Conservation (phyloP, 371 early-diverging fungal genomes). For the Mortierella sp. region DNA sequence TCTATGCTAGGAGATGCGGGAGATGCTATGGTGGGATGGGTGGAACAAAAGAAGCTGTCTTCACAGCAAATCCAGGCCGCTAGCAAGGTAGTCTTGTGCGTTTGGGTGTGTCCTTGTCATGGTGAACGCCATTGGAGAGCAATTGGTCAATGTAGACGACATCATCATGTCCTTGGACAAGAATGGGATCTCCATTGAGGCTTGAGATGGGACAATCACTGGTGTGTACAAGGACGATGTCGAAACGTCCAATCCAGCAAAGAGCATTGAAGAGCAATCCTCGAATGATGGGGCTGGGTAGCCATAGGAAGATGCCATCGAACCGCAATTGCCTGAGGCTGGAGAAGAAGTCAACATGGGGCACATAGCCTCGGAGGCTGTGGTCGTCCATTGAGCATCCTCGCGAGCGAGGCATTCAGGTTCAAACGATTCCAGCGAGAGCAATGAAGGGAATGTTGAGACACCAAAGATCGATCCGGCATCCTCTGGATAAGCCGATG, state of each 20-base stretch:
- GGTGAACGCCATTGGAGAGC: slow-evolving; percentile 3
- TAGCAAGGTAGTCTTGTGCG: neutral
- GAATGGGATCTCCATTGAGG: too few relatives aligned
- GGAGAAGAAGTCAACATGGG: neutral
- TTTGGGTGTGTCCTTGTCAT: neutral
- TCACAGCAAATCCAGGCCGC: neutral
- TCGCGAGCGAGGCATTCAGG: slow-evolving; percentile 36
- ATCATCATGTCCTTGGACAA: slow-evolving; percentile 11
- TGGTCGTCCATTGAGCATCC: slow-evolving; percentile 16
- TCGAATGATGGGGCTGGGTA: neutral
- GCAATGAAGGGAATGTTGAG: neutral
- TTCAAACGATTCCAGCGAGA: slow-evolving; percentile 30
- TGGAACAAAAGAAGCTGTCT: neutral
- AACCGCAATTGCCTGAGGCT: neutral
- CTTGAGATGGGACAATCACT: neutral
- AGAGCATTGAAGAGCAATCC: neutral
- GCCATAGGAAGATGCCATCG: neutral
- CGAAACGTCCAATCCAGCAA: neutral
- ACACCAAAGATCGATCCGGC: neutral
- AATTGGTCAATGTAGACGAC: slow-evolving; percentile 16
- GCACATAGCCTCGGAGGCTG: neutral
- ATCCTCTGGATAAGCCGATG: slow-evolving; percentile 8
- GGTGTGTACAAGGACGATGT: neutral
- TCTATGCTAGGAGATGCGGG: neutral
- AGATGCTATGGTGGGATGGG: neutral